Conservation (phyloP, 108 stramenopile species). For the Schizochytrium sp. region DNA sequence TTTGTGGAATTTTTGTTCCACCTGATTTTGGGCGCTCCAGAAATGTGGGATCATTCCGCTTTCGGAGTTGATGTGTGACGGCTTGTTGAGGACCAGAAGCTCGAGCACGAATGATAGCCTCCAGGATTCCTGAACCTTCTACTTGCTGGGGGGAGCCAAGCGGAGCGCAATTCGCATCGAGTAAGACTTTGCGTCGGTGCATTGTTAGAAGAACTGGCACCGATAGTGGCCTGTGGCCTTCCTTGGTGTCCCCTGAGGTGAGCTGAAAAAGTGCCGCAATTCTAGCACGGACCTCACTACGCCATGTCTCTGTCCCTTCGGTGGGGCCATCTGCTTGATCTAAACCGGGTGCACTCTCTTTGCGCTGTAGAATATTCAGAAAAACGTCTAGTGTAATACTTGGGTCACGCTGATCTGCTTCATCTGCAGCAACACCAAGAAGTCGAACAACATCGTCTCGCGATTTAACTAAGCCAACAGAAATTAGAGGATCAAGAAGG, state of each 20-base stretch:
- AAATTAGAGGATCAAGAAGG: slow-evolving; percentile 25
- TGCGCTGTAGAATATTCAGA: not conserved
- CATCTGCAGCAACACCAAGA: not conserved
- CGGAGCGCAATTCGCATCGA: slow-evolving; percentile 49
- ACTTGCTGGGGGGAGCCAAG: not conserved
- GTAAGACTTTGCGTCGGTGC: not conserved
- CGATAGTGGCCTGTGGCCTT: not conserved
- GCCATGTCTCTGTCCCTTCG: not conserved
- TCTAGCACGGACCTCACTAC: not conserved
- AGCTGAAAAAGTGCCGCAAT: not conserved
- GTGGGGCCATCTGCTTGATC: not conserved
- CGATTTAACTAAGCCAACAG: not conserved
- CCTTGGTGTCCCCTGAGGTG: not conserved
- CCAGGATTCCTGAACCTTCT: not conserved
- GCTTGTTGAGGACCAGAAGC: not conserved
- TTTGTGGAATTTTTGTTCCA: too few relatives aligned
- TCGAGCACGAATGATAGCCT: not conserved
- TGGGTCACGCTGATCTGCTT: not conserved
- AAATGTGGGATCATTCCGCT: too few relatives aligned
- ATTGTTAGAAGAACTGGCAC: not conserved
- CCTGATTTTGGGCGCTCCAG: too few relatives aligned
- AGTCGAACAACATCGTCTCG: slow-evolving; percentile 4
- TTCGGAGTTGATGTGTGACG: too few relatives aligned
- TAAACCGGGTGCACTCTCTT: not conserved
- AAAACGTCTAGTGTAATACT: slow-evolving; percentile 20